phyloP scores from a whole-genome alignment of 2,329 filamentous ascomycete genomes.

The Exophiala sideris region DNA sequence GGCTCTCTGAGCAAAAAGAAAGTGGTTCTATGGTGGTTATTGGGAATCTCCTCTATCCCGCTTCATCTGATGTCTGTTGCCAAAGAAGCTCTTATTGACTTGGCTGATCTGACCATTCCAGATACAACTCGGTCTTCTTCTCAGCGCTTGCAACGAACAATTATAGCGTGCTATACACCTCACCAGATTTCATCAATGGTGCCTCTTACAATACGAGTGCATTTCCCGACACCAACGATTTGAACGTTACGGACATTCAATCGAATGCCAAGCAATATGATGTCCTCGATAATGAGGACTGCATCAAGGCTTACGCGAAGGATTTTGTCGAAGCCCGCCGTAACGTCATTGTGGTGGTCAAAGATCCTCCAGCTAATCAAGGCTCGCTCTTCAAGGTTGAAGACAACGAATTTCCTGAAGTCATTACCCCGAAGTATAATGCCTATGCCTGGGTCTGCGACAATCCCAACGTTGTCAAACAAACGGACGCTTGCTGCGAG shows the following conservation, averaged over 20 bases:
- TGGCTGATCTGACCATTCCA: slow-evolving; percentile 17
- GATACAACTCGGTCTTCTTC: slow-evolving; percentile 33
- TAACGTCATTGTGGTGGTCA: slow-evolving; percentile 25
- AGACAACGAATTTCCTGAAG: slow-evolving; percentile 21
- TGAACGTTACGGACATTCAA: slow-evolving; percentile 21
- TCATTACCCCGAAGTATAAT: slow-evolving; percentile 20
- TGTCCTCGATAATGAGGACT: slow-evolving; percentile 19
- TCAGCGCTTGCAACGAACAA: slow-evolving; percentile 27
- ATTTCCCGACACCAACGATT: slow-evolving; percentile 17
- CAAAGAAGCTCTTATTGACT: slow-evolving; percentile 19
- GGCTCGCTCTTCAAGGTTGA: slow-evolving; percentile 19
- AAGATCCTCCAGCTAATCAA: slow-evolving; percentile 14
- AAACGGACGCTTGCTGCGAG: slow-evolving; percentile 18
- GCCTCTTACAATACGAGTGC: slow-evolving; percentile 20
- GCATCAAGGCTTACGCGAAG: slow-evolving; percentile 23
- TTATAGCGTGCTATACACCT: slow-evolving; percentile 26
- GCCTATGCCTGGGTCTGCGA: slow-evolving; percentile 27
- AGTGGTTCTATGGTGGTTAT: slow-evolving; percentile 25
- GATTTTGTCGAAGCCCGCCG: slow-evolving; percentile 25
- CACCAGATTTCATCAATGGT: slow-evolving; percentile 18
- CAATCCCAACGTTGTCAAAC: slow-evolving; percentile 16
- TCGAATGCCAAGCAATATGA: slow-evolving; percentile 12
- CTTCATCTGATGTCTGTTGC: slow-evolving; percentile 29
- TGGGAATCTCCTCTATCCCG: slow-evolving; percentile 28
- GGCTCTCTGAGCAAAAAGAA: slow-evolving; percentile 18